These are phyloP conservation scores for Gastrolobium villosum DNA, from an alignment of 306 rosid genomes.

Conservation along the genomic window DNA sequence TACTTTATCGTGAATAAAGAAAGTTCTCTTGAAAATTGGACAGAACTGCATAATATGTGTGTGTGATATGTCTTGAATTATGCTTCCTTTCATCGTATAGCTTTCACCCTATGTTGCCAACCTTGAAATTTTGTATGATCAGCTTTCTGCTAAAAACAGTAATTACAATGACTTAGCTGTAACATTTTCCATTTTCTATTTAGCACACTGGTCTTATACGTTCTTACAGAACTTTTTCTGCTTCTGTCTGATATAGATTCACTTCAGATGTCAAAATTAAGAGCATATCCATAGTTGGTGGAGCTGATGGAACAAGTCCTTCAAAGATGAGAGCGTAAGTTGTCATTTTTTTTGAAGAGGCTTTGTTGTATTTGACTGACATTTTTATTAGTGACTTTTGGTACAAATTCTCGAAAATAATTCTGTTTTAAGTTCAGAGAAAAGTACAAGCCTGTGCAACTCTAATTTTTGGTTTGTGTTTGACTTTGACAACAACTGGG, in stretches of 20 bases:
- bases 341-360: conserved; percentile 31
- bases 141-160: conserved; percentile 11
- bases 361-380: conserved; percentile 32
- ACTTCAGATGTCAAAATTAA: conserved; percentile 97
- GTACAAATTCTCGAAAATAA: not conserved
- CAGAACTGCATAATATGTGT: not conserved
- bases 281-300: conserved; percentile 91
- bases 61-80: conserved; percentile 10
- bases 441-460: conserved; percentile 15
- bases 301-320: conserved; percentile 90
- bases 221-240: conserved; percentile 36
- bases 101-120: conserved; percentile 13
- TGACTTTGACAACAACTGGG: conserved; percentile 24
- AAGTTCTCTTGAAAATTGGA: conserved; percentile 12
- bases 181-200: conserved; percentile 22
- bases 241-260: conserved; percentile 62
- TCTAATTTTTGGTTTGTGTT: conserved; percentile 11
- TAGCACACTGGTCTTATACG: conserved; percentile 21
- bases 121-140: conserved; percentile 2
- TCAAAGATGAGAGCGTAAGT: conserved; percentile 96
- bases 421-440: conserved; percentile 31
- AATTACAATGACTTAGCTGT: conserved; percentile 12
- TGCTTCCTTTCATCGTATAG: conserved; percentile 20
- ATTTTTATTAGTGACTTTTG: not conserved
- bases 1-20: conserved; percentile 4